These are phyloP conservation scores for Leccinum arenicola DNA, from an alignment of 768 basidiomycete genomes.

Conservation along the genomic window DNA sequence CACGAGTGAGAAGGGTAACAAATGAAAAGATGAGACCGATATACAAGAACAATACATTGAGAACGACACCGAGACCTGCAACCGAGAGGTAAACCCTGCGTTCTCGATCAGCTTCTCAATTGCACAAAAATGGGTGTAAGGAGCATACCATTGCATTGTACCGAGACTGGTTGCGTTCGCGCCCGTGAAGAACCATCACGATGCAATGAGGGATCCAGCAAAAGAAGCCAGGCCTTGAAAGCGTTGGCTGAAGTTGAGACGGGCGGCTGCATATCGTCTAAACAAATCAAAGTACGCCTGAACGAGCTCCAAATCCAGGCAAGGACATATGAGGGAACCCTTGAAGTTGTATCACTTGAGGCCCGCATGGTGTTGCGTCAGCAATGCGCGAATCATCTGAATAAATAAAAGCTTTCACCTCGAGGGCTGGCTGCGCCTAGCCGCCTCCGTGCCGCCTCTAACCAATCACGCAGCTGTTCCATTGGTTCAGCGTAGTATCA, in stretches of 20 bases:
- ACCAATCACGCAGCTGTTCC: constrained; percentile 41
- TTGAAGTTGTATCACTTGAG: too few relatives aligned
- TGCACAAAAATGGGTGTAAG: neutral
- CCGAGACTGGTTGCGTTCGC: constrained; percentile 57
- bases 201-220: constrained; percentile 71
- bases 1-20: neutral
- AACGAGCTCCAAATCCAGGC: too few relatives aligned
- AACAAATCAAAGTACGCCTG: too few relatives aligned
- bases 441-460: too few relatives aligned
- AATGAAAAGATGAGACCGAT: constrained; percentile 18
- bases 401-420: too few relatives aligned
- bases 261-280: constrained; percentile 62
- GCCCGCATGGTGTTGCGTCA: too few relatives aligned
- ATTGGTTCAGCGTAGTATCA: constrained; percentile 65
- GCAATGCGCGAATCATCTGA: too few relatives aligned
- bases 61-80: constrained; percentile 55
- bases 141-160: constrained; percentile 60
- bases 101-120: neutral
- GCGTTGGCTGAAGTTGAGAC: constrained; percentile 77
- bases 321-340: too few relatives aligned
- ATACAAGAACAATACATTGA: constrained; percentile 66
- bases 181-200: constrained; percentile 71
- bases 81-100: constrained; percentile 64
- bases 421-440: too few relatives aligned
- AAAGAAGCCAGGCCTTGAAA: constrained; percentile 78